phyloP scores from a whole-genome alignment of 2,329 filamentous ascomycete genomes.

The Penicillium palitans region DNA sequence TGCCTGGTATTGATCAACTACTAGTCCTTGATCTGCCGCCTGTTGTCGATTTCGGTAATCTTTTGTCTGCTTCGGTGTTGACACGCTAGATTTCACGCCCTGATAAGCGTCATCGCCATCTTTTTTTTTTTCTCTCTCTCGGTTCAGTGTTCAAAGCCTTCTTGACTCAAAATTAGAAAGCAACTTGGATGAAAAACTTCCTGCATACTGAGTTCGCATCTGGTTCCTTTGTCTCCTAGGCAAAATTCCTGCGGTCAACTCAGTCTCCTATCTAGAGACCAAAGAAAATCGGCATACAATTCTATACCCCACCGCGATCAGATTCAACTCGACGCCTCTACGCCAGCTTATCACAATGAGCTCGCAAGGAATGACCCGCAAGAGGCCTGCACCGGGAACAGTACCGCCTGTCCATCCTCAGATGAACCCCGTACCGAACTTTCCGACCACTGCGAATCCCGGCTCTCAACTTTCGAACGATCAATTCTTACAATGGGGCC shows the following conservation, averaged over 20 bases:
- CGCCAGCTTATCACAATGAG: slow-evolving; percentile 32
- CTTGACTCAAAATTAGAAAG: slow-evolving; percentile 14
- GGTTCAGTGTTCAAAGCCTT: slow-evolving; percentile 9
- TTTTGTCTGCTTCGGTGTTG: neutral
- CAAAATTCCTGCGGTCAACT: neutral
- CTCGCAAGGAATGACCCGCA: slow-evolving; percentile 55
- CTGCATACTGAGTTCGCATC: slow-evolving; percentile 11
- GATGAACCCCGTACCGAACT: slow-evolving; percentile 53
- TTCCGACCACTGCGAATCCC: slow-evolving; percentile 43
- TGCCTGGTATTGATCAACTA: slow-evolving; percentile 12
- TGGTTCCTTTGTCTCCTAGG: slow-evolving; percentile 8
- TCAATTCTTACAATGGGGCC: slow-evolving; percentile 58
- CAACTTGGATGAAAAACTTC: slow-evolving; percentile 20
- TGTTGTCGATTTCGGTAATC: neutral
- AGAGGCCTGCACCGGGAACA: slow-evolving; percentile 72
- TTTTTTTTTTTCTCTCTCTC: neutral
- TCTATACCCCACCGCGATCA: slow-evolving; percentile 10
- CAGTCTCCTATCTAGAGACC: neutral
- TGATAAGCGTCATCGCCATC: neutral
- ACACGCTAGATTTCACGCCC: neutral
- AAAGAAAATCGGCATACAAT: slow-evolving; percentile 2
- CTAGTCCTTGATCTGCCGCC: slow-evolving; percentile 4
- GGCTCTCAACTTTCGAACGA: slow-evolving; percentile 51
- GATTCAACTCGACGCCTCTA: slow-evolving; percentile 5
- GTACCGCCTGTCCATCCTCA: slow-evolving; percentile 61